These are phyloP conservation scores for Medicago ruthenica DNA, from an alignment of 306 rosid genomes.

Conservation along the genomic window DNA sequence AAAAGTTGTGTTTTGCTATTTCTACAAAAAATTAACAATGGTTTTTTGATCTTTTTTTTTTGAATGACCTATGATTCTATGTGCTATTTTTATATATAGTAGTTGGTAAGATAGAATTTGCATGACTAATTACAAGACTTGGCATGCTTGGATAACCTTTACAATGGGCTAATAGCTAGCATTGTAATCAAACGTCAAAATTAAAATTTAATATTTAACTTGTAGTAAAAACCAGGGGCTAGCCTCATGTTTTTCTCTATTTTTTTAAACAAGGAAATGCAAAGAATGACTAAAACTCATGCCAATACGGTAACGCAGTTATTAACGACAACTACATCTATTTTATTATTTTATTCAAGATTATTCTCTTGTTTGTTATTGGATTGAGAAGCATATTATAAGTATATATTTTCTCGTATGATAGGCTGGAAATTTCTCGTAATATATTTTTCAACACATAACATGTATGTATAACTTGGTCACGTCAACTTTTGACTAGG, in stretches of 20 bases:
- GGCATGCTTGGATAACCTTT: conserved; percentile 5
- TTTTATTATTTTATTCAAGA: background rate
- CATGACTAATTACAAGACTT: background rate
- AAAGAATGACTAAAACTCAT: conserved; percentile 9
- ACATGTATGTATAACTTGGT: background rate
- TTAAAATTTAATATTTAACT: conserved; percentile 38
- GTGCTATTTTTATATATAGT: conserved; percentile 47
- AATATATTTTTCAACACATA: background rate
- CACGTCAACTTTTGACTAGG: background rate
- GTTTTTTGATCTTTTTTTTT: conserved; percentile 15
- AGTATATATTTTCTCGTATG: background rate
- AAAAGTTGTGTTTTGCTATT: background rate
- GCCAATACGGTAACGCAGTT: conserved; percentile 1
- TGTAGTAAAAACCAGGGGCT: conserved; percentile 67
- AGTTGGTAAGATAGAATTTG: background rate
- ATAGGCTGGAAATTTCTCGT: background rate
- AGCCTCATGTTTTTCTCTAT: conserved; percentile 60
- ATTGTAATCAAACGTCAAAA: conserved; percentile 1
- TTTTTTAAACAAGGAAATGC: background rate
- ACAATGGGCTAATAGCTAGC: conserved; percentile 54
- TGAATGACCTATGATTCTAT: conserved; percentile 20
- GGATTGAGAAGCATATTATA: background rate
- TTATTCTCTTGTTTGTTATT: background rate
- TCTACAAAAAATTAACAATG: too few relatives aligned
- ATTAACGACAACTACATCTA: conserved; percentile 1